Evolutionary conservation across 1,284 basidiomycete species (phyloP).

Genomic region (Ustilago hordei): DNA sequence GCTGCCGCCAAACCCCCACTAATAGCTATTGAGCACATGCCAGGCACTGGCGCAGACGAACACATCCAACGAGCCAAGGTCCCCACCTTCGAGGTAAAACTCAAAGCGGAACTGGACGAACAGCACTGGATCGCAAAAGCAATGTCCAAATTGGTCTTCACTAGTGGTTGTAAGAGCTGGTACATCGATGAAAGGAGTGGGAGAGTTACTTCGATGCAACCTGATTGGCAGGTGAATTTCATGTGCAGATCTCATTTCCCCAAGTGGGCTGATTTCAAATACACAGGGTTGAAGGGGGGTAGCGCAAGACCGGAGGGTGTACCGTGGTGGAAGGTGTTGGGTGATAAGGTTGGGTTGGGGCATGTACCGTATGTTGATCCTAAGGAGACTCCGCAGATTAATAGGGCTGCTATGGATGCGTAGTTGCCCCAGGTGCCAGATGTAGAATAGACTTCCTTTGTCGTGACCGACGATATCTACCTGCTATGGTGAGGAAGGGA

Average conservation of each 20-base stretch:
- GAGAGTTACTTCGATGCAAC: constrained; percentile 61
- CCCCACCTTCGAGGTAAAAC: constrained; percentile 60
- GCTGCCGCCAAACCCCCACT: constrained; percentile 35
- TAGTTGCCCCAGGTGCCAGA: constrained; percentile 6
- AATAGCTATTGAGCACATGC: constrained; percentile 53
- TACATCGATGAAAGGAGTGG: constrained; percentile 60
- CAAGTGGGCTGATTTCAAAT: constrained; percentile 58
- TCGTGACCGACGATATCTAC: not conserved
- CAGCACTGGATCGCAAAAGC: constrained; percentile 62
- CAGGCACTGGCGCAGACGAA: constrained; percentile 26
- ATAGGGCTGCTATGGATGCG: constrained; percentile 52
- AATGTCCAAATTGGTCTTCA: constrained; percentile 61
- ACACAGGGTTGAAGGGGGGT: constrained; percentile 46
- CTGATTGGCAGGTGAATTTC: constrained; percentile 63
- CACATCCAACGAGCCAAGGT: constrained; percentile 21
- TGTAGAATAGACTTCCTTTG: not conserved
- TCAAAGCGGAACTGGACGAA: constrained; percentile 61
- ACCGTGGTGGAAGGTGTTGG: constrained; percentile 54
- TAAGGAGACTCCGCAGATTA: constrained; percentile 53
- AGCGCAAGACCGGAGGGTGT: constrained; percentile 18
- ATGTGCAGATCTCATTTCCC: constrained; percentile 54
- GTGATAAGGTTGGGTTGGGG: constrained; percentile 53
- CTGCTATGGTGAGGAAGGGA: too few species aligned
- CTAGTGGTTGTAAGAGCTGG: constrained; percentile 59
- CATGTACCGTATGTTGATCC: constrained; percentile 51